Evolutionary conservation across 202 grass and related monocot species (phyloP).

Genomic region (Setaria viridis): DNA sequence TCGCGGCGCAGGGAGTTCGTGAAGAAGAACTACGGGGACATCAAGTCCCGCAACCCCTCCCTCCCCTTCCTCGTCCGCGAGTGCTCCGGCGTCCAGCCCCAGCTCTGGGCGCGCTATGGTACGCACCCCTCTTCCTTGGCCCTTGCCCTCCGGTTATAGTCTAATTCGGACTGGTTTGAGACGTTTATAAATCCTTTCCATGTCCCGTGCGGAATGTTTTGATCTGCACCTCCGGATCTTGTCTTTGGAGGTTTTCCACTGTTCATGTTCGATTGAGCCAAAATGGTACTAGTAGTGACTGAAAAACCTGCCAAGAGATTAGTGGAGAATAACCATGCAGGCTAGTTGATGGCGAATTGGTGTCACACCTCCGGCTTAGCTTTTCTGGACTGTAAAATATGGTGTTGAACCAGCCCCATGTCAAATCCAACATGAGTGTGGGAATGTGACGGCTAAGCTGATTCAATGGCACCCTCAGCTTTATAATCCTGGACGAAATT

Average conservation of each 20-base stretch:
- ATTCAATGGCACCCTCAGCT: neutral
- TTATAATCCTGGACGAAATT: neutral
- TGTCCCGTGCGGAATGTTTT: slow-evolving; percentile 4
- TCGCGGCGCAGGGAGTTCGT: slow-evolving; percentile 74
- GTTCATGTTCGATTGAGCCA: neutral
- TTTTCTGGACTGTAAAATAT: neutral
- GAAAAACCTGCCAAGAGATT: neutral
- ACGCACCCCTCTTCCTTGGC: slow-evolving; percentile 8
- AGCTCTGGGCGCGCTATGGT: slow-evolving; percentile 98
- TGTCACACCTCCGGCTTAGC: neutral
- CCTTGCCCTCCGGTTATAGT: too few relatives aligned
- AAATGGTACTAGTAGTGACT: neutral
- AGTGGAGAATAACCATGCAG: neutral
- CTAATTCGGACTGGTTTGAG: neutral
- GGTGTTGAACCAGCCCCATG: neutral
- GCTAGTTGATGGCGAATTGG: neutral
- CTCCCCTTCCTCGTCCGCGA: slow-evolving; percentile 94
- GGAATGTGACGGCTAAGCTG: too few relatives aligned
- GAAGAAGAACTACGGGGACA: slow-evolving; percentile 82
- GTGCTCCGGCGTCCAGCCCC: slow-evolving; percentile 86
- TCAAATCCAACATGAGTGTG: neutral
- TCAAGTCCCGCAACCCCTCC: slow-evolving; percentile 81
- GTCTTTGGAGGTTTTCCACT: neutral
- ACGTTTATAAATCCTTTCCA: neutral
- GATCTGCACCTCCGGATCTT: neutral